Evolutionary conservation across 1,284 basidiomycete species (phyloP).

Genomic region (Cystobasidiaceae sp.): DNA sequence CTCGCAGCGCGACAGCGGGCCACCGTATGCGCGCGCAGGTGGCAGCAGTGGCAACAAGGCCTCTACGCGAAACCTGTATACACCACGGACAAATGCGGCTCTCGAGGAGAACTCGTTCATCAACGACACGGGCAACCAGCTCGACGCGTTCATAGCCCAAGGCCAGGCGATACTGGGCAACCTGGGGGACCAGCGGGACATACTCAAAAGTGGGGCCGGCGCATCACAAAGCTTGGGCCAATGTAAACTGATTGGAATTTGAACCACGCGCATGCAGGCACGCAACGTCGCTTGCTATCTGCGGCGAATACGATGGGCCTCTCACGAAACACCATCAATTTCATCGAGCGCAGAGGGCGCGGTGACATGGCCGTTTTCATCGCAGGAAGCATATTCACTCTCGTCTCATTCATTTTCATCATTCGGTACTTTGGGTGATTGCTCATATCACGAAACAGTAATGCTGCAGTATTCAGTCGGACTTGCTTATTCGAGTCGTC

Average conservation of each 20-base stretch:
- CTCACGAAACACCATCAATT: constrained; percentile 84
- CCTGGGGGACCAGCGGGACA: constrained; percentile 79
- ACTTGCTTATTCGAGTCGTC: neutral
- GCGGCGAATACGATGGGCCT: constrained; percentile 88
- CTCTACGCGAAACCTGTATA: constrained; percentile 14
- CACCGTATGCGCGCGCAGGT: neutral
- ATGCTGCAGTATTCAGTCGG: neutral
- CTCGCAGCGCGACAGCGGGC: constrained; percentile 5
- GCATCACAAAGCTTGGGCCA: neutral
- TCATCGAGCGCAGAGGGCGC: constrained; percentile 87
- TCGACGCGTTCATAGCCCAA: constrained; percentile 86
- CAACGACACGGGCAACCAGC: constrained; percentile 66
- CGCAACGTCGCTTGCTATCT: constrained; percentile 71
- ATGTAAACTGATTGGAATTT: neutral
- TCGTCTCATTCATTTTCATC: constrained; percentile 84
- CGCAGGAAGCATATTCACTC: constrained; percentile 73
- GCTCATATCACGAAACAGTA: neutral
- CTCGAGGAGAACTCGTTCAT: constrained; percentile 81
- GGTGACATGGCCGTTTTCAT: constrained; percentile 84
- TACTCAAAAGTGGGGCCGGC: constrained; percentile 71
- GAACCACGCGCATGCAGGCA: constrained; percentile 50
- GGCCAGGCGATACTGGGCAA: constrained; percentile 83
- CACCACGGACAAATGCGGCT: constrained; percentile 54
- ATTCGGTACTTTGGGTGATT: constrained; percentile 70
- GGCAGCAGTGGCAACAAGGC: constrained; percentile 4